Evolutionary conservation across 192 early-diverging fungal species (phyloP).

Genomic region (Linnemannia exigua): DNA sequence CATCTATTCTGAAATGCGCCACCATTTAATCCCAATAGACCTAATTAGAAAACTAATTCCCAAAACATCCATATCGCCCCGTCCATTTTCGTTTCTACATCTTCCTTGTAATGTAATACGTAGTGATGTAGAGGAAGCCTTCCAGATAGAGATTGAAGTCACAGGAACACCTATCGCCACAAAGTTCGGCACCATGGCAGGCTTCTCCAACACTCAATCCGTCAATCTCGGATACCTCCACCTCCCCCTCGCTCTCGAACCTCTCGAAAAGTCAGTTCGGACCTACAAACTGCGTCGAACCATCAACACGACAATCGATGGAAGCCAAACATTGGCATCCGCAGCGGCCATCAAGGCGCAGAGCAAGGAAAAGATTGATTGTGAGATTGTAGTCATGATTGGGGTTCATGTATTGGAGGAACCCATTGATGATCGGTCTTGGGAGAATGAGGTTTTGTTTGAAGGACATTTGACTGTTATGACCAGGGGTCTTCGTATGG

Average conservation of each 20-base stretch:
- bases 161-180: constrained; percentile 41
- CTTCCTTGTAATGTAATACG: no score
- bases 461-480: constrained; percentile 41
- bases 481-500: constrained; percentile 36
- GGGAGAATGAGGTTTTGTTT: constrained; percentile 39
- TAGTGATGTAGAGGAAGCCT: constrained; percentile 45
- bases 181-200: constrained; percentile 51
- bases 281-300: constrained; percentile 41
- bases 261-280: constrained; percentile 40
- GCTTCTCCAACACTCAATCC: constrained; percentile 41
- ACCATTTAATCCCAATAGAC: neutral
- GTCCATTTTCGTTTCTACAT: neutral
- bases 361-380: constrained; percentile 37
- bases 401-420: constrained; percentile 46
- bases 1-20: neutral
- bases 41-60: neutral
- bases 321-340: neutral
- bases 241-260: constrained; percentile 6
- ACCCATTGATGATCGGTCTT: constrained; percentile 43
- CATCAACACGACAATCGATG: neutral
- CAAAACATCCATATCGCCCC: neutral
- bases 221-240: constrained; percentile 35
- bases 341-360: constrained; percentile 10
- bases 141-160: constrained; percentile 45
- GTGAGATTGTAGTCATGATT: constrained; percentile 52